Evolutionary conservation across 805 yeast genomes (phyloP), one percentile per base, ranked within the genome.

Genomic region (Clavispora carvajalis): DNA sequence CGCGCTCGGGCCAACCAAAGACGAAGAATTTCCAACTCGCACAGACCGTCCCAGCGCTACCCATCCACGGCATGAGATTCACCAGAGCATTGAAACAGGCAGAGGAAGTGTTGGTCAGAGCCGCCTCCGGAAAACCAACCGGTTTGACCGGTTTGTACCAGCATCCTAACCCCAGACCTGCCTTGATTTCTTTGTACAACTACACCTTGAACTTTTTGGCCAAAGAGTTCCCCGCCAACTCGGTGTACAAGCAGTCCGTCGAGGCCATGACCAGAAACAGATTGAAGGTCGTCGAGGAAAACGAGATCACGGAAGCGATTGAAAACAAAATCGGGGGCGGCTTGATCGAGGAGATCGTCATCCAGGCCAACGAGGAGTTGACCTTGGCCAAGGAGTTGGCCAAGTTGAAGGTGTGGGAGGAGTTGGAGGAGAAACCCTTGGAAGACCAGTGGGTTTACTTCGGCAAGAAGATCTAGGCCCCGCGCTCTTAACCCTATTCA

Each of bases 81-180:
- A 60, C 73, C 24, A 57, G 64, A 52, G 67, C 58, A 31, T 63
- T 68, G 49, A 67, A 55, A 58, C 67, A 67, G 49, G 69, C 64
- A n/a, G 68, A 67, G 52, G 67, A 78, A 54, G 81, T 76, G 9
- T 69, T 82, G 42, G 74, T 82, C 44, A 77, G 72, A 54, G 67
- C 86, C 10, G 72, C 74, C 3, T 65, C 68, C 26, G 89, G 88
- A 0, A 69, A 79, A 52, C 91, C 91, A 22, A 87, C 95, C 16
- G 95, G 95, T 49, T 52, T 87, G 46, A 76, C 95, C 3, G 95
- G 93, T 2, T 62, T 87, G 47, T 72, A 66, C 55, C 85, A 82
- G 59, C 93, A 85, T 61, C 95, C 95, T 37, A 76, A 82, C 58
- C 95, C 95, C 39, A 77, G 87, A 60, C 90, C 91, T 2, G 85